phyloP scores from a whole-genome alignment of 2,329 filamentous ascomycete species.

The Harringtonia lauricola region DNA sequence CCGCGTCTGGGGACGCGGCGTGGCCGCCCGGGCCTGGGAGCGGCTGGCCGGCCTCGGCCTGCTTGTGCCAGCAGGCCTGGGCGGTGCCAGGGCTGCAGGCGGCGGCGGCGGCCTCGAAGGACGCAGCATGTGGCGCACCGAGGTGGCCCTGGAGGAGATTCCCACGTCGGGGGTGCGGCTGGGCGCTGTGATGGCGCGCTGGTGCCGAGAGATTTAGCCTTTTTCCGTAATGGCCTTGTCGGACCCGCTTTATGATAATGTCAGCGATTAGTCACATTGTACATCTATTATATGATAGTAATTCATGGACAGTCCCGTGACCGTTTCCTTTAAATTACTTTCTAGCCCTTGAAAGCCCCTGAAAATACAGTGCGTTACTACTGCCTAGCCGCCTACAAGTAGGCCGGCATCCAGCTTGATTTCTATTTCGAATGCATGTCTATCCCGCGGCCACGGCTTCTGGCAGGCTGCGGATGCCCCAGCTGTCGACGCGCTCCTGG shows the following conservation, averaged over 20 bases:
- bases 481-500: slow-evolving; percentile 49
- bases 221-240: no score
- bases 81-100: slow-evolving; percentile 14
- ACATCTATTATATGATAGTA: no score
- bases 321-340: no score
- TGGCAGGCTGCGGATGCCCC: slow-evolving; percentile 45
- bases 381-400: no score
- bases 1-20: slow-evolving; percentile 64
- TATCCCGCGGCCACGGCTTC: neutral
- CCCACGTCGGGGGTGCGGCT: slow-evolving; percentile 45
- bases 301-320: no score
- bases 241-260: no score
- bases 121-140: slow-evolving; percentile 58
- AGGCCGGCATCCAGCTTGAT: no score
- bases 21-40: slow-evolving; percentile 68
- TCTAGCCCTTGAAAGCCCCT: no score
- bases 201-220: slow-evolving; percentile 65
- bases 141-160: slow-evolving; percentile 71
- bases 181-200: slow-evolving; percentile 50
- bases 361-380: no score
- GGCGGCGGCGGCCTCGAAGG: slow-evolving; percentile 41
- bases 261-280: no score
- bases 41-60: slow-evolving; percentile 56
- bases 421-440: neutral
- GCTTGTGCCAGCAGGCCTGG: slow-evolving; percentile 53